Evolutionary conservation across 179 eudicot species (phyloP), one percentile per base, ranked within the genome.

Genomic region (Nepenthes alata): DNA sequence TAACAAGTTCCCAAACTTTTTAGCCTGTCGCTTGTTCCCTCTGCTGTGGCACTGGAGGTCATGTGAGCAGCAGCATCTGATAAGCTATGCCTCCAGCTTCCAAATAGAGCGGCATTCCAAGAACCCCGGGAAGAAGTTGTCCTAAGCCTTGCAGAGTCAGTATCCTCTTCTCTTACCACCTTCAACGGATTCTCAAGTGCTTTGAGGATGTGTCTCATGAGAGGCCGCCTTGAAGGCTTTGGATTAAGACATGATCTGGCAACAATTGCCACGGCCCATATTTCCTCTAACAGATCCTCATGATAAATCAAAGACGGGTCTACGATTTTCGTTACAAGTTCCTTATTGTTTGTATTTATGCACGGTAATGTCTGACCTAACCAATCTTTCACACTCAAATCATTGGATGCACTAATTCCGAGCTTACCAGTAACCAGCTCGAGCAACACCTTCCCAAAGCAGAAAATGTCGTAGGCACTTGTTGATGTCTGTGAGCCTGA

Each of bases 251-350:
- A 90, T 10, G 95, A 83, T 53, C 85, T 78, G 47, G 93, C 97
- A 10, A 90, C 88, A 6, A 88, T 77, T 3, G 97, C 95, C 78
- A 85, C 81, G 1, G 97, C 91, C 95, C 97, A 90, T 2, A 90
- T 89, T 57, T 90, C 97, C 60, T 90, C 95, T 2, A 90, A 65
- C 36, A 90, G 81, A 64, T 90, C 97, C 51, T 90, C 97, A 5
- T 90, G 84, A 37, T 85, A 67, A 12, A 90, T 74, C 54, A 90
- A 83, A 37, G 95, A 79, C 48, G 78, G 87, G 70, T 89, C 97
- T n/a, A 87, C 73, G 16, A 87, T 85, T 72, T 85, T 87, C 2
- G 78, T 67, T 48, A 90, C 78, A 45, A 80, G 82, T 67, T 88
- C 97, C 65, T 85, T 90, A 7, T 90, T 88, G 25, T 85, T 66